Percentiles rank a stretch among this genome's conserved stretches.
phyloP scores from a whole-genome alignment of 768 basidiomycete genomes.

The Coprinopsis sp. region DNA sequence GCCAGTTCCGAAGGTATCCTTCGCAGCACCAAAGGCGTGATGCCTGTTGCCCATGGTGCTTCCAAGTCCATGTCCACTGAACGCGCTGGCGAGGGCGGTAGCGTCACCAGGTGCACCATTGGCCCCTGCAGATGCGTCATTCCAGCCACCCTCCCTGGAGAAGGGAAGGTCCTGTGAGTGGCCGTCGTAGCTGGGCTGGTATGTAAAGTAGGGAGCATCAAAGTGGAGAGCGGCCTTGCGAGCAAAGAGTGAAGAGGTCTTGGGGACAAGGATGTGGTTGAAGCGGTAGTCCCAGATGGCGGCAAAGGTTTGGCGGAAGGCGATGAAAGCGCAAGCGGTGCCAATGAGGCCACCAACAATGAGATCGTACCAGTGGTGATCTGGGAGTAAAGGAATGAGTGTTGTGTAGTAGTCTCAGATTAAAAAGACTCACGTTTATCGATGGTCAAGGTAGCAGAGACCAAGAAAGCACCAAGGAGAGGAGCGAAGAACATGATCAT shows the following conservation, averaged over 20 bases:
- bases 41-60: no score
- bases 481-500: conserved; percentile 51
- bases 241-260: conserved; percentile 40
- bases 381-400: conserved; percentile 15
- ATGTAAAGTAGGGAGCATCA: conserved; percentile 30
- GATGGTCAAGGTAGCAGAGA: conserved; percentile 46
- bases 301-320: conserved; percentile 54
- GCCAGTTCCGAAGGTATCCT: no score
- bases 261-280: conserved; percentile 54
- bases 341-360: conserved; percentile 50
- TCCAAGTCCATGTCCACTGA: background rate
- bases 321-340: conserved; percentile 41
- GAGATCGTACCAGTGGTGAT: conserved; percentile 57
- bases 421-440: conserved; percentile 30
- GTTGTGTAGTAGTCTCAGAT: background rate
- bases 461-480: conserved; percentile 50
- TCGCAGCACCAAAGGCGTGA: no score
- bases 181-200: conserved; percentile 25
- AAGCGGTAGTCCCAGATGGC: conserved; percentile 53
- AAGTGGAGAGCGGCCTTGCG: conserved; percentile 25
- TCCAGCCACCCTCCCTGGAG: conserved; percentile 45
- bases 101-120: conserved; percentile 43
- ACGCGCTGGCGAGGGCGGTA: conserved; percentile 18
- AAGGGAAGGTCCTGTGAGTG: conserved; percentile 33
- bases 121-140: conserved; percentile 28